Evolutionary conservation across 2,329 filamentous ascomycete genomes (phyloP), one percentile per base, ranked within the genome.

Genomic region (Fusarium marasasianum): DNA sequence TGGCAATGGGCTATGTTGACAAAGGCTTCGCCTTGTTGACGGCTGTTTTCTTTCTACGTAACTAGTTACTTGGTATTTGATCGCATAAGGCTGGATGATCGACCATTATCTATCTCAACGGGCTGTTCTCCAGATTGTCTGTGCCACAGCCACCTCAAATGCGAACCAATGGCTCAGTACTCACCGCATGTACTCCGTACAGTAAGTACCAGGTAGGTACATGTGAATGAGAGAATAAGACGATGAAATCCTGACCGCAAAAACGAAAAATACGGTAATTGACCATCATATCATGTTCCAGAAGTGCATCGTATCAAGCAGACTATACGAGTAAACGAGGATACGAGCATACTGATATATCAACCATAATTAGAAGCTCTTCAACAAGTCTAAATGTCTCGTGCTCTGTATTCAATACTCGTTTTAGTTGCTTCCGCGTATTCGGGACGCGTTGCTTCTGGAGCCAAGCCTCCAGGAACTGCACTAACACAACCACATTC

Each of bases 81-180:
- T 69, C 47, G 37, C n/a, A 63, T 54, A 56, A 69, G 66, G 64
- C 55, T 64, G 61, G 51, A 69, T 51, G 71, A 69, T 74, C 55
- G 53, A 31, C 53, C 41, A 29, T 55, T 33, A 38, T 35, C 26
- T 54, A 33, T 35, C 33, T 65, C 58, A 37, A 50, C 38, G n/a
- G 24, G 58, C 10, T n/a, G 38, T 37, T 67, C 69, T 64, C 62
- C 57, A 45, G 57, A 41, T 47, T 40, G 33, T 45, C 47, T 54
- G 38, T 45, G 60, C 41, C 38, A 53, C 40, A 58, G 51, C 43
- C 35, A 47, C 45, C 18, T 47, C 45, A 38, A 45, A 67, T 54
- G 65, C 51, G 35, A 67, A 54, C 41, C 40, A 35, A 35, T 15
- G 64, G 51, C 44, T 47, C 41, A 64, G 48, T 70, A 40, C 70